Evolutionary conservation across 441 rosid species (phyloP), one percentile per base, ranked within the genome.

Genomic region (Gossypium schwendimanii): DNA sequence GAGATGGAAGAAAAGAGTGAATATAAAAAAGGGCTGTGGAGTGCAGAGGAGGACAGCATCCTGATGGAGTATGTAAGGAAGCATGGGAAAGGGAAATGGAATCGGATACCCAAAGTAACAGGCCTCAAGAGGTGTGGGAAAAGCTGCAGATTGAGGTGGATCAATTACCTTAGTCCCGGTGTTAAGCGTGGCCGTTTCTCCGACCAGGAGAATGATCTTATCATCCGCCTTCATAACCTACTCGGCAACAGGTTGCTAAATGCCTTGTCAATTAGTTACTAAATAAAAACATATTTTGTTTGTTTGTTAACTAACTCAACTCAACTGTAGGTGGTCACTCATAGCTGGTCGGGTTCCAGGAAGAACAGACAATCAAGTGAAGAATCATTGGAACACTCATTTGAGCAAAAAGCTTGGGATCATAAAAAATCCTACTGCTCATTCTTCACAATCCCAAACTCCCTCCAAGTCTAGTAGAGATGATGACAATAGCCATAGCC

Each of bases 381-480:
- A 93, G 78, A 93, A 91, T 77, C 86, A 89, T 81, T 91, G 94
- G 96, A 89, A 93, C 79, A 84, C 92, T 47, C 91, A 83, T 86
- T 81, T 91, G 78, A 79, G 87, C 84, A 91, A 86, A 74, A 87
- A 79, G 82, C 81, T 82, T 0, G 90, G 81, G 10, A 80, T 79
- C 59, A 80, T 2, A 0, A 18, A 8, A 18, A 54, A 54, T 23
- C 23, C 24, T 33, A 3, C 24, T 20, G 26, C 14, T 54, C 3
- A 0, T 54, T 20, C 26, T 54, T 54, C 24, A 8, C 11, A 10
- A 8, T 9, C 1, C 12, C 1, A 8, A 33, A 33, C 39, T 33
- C 39, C 8, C 39, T 54, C 26, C 59, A 54, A 54, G 20, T 54
- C 59, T 23, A 20, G 12, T 20, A 53, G 24, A 18, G 24, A 54